Conservation (phyloP, 2,329 filamentous ascomycete genomes). For the Mariannaea elegans region DNA sequence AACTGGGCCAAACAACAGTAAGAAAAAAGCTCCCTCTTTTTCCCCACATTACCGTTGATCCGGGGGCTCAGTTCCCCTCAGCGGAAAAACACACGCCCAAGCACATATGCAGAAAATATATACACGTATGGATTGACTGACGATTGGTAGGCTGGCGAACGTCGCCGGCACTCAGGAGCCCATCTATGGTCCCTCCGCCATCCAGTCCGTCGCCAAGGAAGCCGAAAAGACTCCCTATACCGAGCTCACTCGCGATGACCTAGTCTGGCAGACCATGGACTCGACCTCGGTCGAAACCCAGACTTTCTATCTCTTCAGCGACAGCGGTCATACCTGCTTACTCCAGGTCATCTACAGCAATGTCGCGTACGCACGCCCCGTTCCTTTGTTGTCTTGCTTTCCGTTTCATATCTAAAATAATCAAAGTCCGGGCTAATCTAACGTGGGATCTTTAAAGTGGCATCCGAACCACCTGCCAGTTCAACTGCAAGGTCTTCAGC, state of each 20-base stretch:
- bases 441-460: constrained; percentile 64
- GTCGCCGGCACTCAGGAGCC: constrained; percentile 97
- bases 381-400: background rate
- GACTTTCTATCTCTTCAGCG: constrained; percentile 88
- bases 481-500: constrained; percentile 93
- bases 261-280: constrained; percentile 84
- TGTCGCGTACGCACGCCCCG: constrained; percentile 74
- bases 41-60: constrained; percentile 2
- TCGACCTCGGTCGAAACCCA: constrained; percentile 94
- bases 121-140: constrained; percentile 22
- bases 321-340: constrained; percentile 79
- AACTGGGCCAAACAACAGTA: constrained; percentile 95
- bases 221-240: constrained; percentile 81
- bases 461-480: constrained; percentile 89
- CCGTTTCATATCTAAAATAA: background rate
- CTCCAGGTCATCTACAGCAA: constrained; percentile 98
- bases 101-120: background rate
- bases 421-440: constrained; percentile 12
- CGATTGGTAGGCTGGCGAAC: constrained; percentile 66
- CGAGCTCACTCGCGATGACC: constrained; percentile 77
- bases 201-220: constrained; percentile 86
- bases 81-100: background rate
- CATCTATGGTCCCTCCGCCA: constrained; percentile 89
- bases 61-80: background rate
- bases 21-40: constrained; percentile 44